Evolutionary conservation across 164 flowering plant species (phyloP).

Genomic region (Cinnamomum micranthum): DNA sequence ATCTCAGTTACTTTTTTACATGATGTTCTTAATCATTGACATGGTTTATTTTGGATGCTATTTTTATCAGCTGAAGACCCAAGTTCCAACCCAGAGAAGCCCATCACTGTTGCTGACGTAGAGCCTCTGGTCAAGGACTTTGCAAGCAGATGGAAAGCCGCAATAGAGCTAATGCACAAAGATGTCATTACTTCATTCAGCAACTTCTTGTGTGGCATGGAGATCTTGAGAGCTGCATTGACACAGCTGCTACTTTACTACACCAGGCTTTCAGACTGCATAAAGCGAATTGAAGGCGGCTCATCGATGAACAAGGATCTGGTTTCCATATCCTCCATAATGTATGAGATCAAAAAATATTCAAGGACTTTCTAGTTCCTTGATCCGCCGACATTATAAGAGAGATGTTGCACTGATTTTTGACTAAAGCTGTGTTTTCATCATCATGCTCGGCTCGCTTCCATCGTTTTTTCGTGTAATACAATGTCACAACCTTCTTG

Average conservation of each 20-base stretch:
- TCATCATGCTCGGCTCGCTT: too few species aligned
- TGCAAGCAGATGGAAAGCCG: constrained; percentile 87
- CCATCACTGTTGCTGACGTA: constrained; percentile 66
- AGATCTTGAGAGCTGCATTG: constrained; percentile 89
- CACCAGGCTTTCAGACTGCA: constrained; percentile 88
- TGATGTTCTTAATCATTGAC: neutral
- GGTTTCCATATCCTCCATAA: constrained; percentile 81
- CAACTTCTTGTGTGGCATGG: constrained; percentile 97
- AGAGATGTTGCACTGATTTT: too few species aligned
- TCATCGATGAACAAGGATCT: constrained; percentile 82
- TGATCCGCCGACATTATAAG: neutral
- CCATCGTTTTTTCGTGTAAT: too few species aligned
- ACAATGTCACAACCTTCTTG: too few species aligned
- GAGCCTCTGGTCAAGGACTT: constrained; percentile 96
- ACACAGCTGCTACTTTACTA: constrained; percentile 94
- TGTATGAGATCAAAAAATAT: constrained; percentile 91
- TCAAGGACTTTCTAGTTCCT: constrained; percentile 65
- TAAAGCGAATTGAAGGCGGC: constrained; percentile 76
- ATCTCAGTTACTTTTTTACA: neutral
- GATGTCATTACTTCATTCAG: constrained; percentile 97
- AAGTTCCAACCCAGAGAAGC: constrained; percentile 51
- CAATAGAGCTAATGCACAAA: constrained; percentile 97
- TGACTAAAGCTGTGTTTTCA: too few species aligned
- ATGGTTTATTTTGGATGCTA: constrained; percentile 6
- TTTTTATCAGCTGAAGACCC: constrained; percentile 73